Conservation (phyloP, 306 rosid genomes). For the Senna tora region DNA sequence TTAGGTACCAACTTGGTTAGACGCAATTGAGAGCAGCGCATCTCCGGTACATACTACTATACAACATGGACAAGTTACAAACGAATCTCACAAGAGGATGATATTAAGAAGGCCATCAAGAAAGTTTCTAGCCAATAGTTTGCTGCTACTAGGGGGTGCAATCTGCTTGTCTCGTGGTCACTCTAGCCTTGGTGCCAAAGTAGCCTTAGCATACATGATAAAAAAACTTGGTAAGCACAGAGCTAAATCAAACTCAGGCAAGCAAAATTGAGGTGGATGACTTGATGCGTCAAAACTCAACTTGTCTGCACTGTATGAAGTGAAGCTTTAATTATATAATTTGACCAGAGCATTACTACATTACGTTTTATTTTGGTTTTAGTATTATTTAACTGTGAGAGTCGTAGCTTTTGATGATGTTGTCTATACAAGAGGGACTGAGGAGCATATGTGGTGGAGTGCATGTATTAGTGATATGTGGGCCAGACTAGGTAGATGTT, state of each 20-base stretch:
- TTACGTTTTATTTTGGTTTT: neutral
- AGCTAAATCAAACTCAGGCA: constrained; percentile 45
- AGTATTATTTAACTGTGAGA: neutral
- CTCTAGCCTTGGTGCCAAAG: constrained; percentile 90
- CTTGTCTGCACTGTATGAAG: neutral
- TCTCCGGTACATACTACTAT: constrained; percentile 40
- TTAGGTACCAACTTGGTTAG: constrained; percentile 69
- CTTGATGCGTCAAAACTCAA: constrained; percentile 30
- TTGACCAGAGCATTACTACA: neutral
- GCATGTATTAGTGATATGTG: constrained; percentile 6
- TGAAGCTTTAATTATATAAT: neutral
- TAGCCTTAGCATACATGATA: constrained; percentile 71
- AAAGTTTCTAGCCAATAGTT: constrained; percentile 69
- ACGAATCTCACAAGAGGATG: constrained; percentile 39
- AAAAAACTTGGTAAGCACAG: constrained; percentile 63
- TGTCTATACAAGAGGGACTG: too few relatives aligned
- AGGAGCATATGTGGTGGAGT: constrained; percentile 1
- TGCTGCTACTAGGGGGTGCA: constrained; percentile 77
- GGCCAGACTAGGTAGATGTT: neutral
- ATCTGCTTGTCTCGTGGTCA: constrained; percentile 75
- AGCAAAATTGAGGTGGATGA: constrained; percentile 36
- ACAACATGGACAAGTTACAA: constrained; percentile 33
- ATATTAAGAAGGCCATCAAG: constrained; percentile 54
- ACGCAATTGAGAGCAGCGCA: constrained; percentile 35
- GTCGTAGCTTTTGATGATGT: neutral